Percentiles rank a stretch among this genome's conserved stretches.
Evolutionary conservation across 768 basidiomycete genomes (phyloP).

Genomic region (Russula abietina): DNA sequence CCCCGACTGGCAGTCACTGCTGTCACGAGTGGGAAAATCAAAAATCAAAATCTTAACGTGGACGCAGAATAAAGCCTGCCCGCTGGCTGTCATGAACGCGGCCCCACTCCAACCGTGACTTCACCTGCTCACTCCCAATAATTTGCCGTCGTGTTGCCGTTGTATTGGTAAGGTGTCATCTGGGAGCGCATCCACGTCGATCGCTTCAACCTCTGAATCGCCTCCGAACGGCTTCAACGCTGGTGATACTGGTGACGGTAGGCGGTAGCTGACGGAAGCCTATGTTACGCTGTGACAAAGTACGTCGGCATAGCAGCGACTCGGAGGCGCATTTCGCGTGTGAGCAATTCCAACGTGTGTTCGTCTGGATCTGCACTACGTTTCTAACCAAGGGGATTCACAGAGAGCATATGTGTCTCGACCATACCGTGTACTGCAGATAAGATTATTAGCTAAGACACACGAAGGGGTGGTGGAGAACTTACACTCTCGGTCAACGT

Average conservation of each 20-base stretch:
- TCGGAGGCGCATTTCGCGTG: no score
- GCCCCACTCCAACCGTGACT: background rate
- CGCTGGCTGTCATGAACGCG: background rate
- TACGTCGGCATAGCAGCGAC: no score
- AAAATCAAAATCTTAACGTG: no score
- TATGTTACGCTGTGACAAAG: no score
- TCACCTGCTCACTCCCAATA: background rate
- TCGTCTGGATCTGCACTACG: constrained; percentile 9
- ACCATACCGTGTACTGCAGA: constrained; percentile 13
- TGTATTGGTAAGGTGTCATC: background rate
- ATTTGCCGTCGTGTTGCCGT: background rate
- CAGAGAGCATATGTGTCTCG: constrained; percentile 13
- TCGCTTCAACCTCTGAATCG: constrained; percentile 5
- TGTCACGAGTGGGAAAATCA: no score
- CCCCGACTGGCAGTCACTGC: no score
- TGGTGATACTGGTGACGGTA: no score
- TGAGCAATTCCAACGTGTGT: constrained; percentile 17
- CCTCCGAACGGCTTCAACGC: background rate
- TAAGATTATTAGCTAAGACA: background rate
- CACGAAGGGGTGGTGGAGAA: background rate
- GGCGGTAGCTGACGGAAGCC: no score
- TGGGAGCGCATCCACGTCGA: constrained; percentile 22
- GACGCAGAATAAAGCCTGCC: no score
- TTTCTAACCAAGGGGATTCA: constrained; percentile 2
- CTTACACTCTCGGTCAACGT: constrained; percentile 19